These are phyloP conservation scores for Fusarium proliferatum DNA, from an alignment of 2,329 filamentous ascomycete species.

Conservation along the genomic window DNA sequence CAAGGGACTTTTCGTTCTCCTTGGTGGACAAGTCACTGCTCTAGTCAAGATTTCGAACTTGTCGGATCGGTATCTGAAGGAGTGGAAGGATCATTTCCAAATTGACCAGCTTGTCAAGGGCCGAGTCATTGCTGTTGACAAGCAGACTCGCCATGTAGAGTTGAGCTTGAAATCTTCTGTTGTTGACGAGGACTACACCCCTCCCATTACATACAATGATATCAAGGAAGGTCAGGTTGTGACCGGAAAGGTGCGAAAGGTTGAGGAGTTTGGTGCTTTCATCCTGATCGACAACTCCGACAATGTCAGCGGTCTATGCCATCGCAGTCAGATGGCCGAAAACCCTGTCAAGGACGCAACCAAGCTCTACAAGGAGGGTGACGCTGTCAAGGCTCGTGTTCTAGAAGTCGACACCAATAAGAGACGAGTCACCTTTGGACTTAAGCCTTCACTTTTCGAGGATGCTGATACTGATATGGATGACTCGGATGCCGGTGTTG, in stretches of 20 bases:
- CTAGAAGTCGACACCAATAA: constrained; percentile 80
- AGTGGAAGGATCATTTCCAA: constrained; percentile 92
- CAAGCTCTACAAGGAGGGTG: constrained; percentile 89
- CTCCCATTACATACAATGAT: constrained; percentile 79
- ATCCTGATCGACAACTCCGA: constrained; percentile 87
- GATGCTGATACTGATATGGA: constrained; percentile 67
- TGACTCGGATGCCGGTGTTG: constrained; percentile 60
- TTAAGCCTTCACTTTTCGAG: constrained; percentile 93
- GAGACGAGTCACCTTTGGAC: constrained; percentile 85
- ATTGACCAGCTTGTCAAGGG: constrained; percentile 92
- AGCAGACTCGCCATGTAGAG: constrained; percentile 76
- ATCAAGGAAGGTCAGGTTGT: constrained; percentile 83
- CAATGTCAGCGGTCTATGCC: constrained; percentile 93
- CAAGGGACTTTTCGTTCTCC: constrained; percentile 86
- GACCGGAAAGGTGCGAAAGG: constrained; percentile 91
- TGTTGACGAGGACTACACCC: constrained; percentile 81
- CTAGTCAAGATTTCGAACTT: constrained; percentile 89
- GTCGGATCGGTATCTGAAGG: constrained; percentile 90
- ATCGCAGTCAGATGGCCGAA: constrained; percentile 92
- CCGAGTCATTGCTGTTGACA: constrained; percentile 79
- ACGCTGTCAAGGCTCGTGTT: constrained; percentile 92
- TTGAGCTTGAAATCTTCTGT: constrained; percentile 89
- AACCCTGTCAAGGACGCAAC: constrained; percentile 83
- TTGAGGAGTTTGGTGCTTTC: constrained; percentile 95
- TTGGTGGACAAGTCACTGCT: constrained; percentile 84